Evolutionary conservation across 2,329 filamentous ascomycete species (phyloP).

Genomic region (Colletotrichum trifolii): DNA sequence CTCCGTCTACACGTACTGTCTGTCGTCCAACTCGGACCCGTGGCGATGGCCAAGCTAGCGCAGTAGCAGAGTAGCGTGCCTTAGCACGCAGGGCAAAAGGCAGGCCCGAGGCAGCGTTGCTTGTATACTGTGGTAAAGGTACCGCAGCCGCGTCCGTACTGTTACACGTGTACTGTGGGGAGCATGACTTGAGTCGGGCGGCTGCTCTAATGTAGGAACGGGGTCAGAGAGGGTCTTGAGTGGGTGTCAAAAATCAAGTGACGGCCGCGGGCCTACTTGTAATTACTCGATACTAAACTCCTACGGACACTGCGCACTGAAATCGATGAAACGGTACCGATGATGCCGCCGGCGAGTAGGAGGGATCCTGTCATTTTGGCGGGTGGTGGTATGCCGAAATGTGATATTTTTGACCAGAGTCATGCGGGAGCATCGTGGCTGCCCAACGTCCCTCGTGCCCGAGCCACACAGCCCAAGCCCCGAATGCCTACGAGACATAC

Average conservation of each 20-base stretch:
- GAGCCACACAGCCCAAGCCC: too few species aligned
- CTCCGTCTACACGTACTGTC: neutral
- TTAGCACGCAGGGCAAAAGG: too few species aligned
- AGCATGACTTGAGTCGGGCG: conserved; percentile 20
- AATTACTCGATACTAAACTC: too few species aligned
- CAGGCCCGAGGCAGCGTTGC: too few species aligned
- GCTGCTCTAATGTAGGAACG: conserved; percentile 35
- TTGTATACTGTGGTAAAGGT: too few species aligned
- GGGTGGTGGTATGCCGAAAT: conserved; percentile 28
- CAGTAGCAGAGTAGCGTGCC: neutral
- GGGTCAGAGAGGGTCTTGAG: conserved; percentile 23
- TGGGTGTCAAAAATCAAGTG: conserved; percentile 24
- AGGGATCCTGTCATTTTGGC: conserved; percentile 30
- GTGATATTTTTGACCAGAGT: conserved; percentile 13
- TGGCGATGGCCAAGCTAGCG: conserved; percentile 30
- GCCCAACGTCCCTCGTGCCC: conserved; percentile 13
- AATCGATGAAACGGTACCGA: too few species aligned
- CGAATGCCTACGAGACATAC: too few species aligned
- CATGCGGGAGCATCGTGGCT: conserved; percentile 4
- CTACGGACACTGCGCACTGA: too few species aligned
- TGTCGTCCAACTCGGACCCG: conserved; percentile 23
- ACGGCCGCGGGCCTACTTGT: conserved; percentile 17
- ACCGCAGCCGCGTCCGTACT: too few species aligned
- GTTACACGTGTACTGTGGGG: neutral
- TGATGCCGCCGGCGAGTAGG: conserved; percentile 1